Evolutionary conservation across 2,329 filamentous ascomycete species (phyloP), one percentile per base, ranked within the genome.

Genomic region (Whalleya microplaca): DNA sequence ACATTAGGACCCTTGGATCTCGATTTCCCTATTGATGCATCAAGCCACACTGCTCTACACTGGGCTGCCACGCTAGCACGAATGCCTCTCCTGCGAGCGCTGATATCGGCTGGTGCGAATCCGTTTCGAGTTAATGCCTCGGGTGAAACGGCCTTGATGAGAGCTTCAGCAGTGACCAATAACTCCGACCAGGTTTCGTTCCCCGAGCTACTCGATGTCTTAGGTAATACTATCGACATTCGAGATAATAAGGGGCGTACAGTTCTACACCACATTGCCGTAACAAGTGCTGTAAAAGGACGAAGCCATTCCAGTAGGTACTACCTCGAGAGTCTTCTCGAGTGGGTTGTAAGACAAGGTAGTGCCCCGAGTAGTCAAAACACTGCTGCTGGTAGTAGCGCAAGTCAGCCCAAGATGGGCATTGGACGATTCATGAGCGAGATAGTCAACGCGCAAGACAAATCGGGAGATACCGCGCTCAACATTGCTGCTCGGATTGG

Each of bases 41-140:
- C 92, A 56, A 88, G 88, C 37, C 92, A 98, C 69, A 98, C 92
- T 18, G 93, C 93, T 2, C 79, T 99, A 41, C 94, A 98, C 70
- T 99, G 95, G 95, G 95, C 95, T 2, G 92, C 95, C 4, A 97
- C 95, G 3, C 80, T 99, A 45, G 92, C 92, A 2, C 89, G 94
- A 16, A 88, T 96, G 71, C 84, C 90, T 1, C 80, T 99, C 5
- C 80, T 98, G 54, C 87, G 90, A 51, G 84, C 93, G 0, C 81
- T 99, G 10, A 90, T 98, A 53, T 82, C 86, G 4, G 89, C 89
- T 45, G 95, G 95, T 1, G 93, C 94, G 1, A 96, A 88, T 64
- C 92, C 96, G 45, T 91, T 88, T 71, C 85, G 95, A 27, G 89
- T 96, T 1, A 99, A 98, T 68, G 87, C 88, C 21, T 89, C 89